phyloP scores from a whole-genome alignment of 441 rosid species.

The Euphorbia corollata region DNA sequence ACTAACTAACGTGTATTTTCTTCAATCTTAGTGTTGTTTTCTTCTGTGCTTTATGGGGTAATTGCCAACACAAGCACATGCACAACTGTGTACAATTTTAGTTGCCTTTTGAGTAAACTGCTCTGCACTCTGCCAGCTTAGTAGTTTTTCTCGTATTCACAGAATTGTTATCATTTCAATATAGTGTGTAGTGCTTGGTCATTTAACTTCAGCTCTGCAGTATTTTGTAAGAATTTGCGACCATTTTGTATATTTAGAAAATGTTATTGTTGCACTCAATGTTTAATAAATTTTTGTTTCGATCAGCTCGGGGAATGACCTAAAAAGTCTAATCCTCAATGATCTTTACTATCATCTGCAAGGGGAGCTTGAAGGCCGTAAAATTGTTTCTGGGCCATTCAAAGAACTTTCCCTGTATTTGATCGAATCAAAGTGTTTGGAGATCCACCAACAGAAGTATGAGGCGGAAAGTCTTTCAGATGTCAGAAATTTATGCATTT shows the following conservation, averaged over 20 bases:
- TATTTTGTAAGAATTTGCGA: neutral
- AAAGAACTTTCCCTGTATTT: slow-evolving; percentile 74
- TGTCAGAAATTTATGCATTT: slow-evolving; percentile 34
- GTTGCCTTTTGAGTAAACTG: too few species aligned
- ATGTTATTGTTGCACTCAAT: neutral
- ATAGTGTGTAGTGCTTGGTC: neutral
- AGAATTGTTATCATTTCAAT: neutral
- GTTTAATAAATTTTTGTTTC: slow-evolving; percentile 14
- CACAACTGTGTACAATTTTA: neutral
- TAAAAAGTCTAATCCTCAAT: slow-evolving; percentile 51
- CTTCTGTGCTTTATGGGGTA: slow-evolving; percentile 1
- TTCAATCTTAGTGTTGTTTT: neutral
- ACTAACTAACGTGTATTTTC: neutral
- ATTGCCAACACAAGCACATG: neutral
- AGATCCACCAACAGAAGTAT: slow-evolving; percentile 37
- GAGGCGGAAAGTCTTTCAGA: slow-evolving; percentile 25
- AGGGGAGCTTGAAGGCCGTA: slow-evolving; percentile 88
- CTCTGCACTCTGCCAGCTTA: neutral
- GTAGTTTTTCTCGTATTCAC: neutral
- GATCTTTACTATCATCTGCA: slow-evolving; percentile 77
- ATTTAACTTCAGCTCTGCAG: neutral
- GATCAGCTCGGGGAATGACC: slow-evolving; percentile 67
- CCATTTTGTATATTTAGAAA: neutral
- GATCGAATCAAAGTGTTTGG: slow-evolving; percentile 48
- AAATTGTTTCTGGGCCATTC: slow-evolving; percentile 74